Conservation (phyloP, 441 rosid species). For the Adansonia madagascariensis region DNA sequence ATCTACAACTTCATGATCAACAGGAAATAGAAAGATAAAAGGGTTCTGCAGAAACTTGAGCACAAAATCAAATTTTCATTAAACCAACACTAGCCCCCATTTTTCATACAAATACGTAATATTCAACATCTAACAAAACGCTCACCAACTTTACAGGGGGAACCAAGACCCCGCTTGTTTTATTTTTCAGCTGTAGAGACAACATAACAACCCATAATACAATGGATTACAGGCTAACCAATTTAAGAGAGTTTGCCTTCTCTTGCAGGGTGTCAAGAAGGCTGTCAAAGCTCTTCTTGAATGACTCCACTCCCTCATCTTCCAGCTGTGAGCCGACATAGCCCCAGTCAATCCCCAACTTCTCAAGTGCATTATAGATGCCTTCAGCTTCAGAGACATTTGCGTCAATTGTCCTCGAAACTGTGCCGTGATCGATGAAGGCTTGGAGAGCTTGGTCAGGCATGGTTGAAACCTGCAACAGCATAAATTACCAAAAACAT, state of each 20-base stretch:
- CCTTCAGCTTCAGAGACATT: constrained; percentile 93
- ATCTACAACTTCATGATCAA: too few species aligned
- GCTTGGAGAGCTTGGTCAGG: constrained; percentile 98
- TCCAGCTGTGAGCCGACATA: constrained; percentile 82
- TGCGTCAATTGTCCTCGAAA: constrained; percentile 82
- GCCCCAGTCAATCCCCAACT: constrained; percentile 89
- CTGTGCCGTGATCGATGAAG: constrained; percentile 79
- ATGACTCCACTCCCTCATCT: constrained; percentile 83
- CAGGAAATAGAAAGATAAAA: too few species aligned
- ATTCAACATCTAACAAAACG: constrained; percentile 27
- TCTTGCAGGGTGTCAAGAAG: constrained; percentile 88
- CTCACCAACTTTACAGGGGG: constrained; percentile 34
- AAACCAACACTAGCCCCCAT: constrained; percentile 12
- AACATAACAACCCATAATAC: not conserved
- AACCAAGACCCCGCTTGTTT: constrained; percentile 31
- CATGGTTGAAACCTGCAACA: constrained; percentile 86
- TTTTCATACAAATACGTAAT: not conserved
- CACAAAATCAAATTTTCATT: too few species aligned
- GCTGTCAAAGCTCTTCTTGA: constrained; percentile 92
- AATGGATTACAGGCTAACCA: constrained; percentile 58
- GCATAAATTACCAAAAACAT: not conserved
- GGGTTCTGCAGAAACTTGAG: too few species aligned
- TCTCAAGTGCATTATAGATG: constrained; percentile 89
- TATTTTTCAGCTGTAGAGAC: constrained; percentile 34
- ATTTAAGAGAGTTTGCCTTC: constrained; percentile 86